Evolutionary conservation across 306 rosid genomes (phyloP).

Genomic region (Vicia villosa): DNA sequence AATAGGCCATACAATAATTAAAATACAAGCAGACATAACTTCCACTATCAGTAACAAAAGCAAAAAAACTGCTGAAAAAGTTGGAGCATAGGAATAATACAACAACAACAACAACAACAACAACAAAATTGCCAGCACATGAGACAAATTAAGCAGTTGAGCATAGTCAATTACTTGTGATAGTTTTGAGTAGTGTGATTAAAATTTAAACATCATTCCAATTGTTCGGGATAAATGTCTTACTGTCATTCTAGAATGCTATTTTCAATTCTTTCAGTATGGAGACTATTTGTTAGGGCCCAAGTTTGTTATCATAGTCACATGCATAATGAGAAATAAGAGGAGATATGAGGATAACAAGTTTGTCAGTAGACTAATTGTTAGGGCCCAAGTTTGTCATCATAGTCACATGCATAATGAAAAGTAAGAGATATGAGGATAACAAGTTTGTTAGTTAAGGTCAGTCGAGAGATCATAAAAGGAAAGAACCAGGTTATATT

Average conservation of each 20-base stretch:
- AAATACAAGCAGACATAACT: conserved; percentile 4
- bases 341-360: conserved; percentile 1
- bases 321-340: neutral
- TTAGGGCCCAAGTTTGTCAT: conserved; percentile 1
- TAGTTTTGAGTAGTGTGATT: neutral
- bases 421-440: neutral
- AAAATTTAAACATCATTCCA: too few species aligned
- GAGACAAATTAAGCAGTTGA: conserved; percentile 1
- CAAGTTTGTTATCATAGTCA: neutral
- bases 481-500: neutral
- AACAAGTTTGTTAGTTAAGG: neutral
- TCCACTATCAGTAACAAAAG: conserved; percentile 13
- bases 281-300: too few species aligned
- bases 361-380: too few species aligned
- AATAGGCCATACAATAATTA: conserved; percentile 17
- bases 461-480: neutral
- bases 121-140: neutral
- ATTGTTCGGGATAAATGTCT: too few species aligned
- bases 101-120: conserved; percentile 4
- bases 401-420: neutral
- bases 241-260: too few species aligned
- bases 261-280: too few species aligned
- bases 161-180: neutral
- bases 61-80: conserved; percentile 14
- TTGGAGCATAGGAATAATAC: neutral